Evolutionary conservation across 352 stramenopile genomes (phyloP), one percentile per base, ranked within the genome.

Genomic region (Pythium biforme): DNA sequence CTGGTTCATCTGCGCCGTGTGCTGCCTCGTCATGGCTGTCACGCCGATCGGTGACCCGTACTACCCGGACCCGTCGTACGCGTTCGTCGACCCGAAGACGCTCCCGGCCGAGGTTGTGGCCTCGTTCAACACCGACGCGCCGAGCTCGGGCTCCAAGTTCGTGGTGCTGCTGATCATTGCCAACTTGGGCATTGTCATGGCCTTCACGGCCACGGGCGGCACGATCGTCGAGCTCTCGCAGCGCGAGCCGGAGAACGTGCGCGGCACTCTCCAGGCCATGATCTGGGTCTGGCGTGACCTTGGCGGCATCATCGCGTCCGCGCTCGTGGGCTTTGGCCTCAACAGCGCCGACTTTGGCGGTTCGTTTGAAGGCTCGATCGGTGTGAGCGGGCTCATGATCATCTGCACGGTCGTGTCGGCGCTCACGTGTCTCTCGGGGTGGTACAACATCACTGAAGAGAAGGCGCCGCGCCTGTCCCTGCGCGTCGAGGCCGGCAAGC

Each of bases 181-280:
- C 3, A 85, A 81, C 54, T 37, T 85, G 26, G 79, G 79, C 27
- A 86, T 83, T 39, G 75, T 89, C 34, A 72, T 86, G 50, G 72
- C 78, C 9, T 73, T 81, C 67, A 72, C 83, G 0, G 75, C 77
- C 33, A 63, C 66, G 26, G 77, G 85, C 62, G 79, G 77, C 0
- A 63, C 73, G 34, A 49, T 77, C 7, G 74, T 85, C 19, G 65
- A 76, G 49, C 48, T 79, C 9, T 71, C 71, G 12, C 72, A 80
- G 45, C 61, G 57, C 22, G 75, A 83, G 59, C 54, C 64, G 1
- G 55, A 67, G 26, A 54, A 52, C 6, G 46, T 67, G n/a, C 70
- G 72, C 4, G 75, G 75, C 25, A 68, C 46, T 1, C 59, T 66
- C 22, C 72, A 81, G 66, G 41, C 63, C 4, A 72, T 75, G 65